These are phyloP conservation scores for Fomes fomentarius DNA, from an alignment of 1,284 basidiomycete species.

Conservation along the genomic window DNA sequence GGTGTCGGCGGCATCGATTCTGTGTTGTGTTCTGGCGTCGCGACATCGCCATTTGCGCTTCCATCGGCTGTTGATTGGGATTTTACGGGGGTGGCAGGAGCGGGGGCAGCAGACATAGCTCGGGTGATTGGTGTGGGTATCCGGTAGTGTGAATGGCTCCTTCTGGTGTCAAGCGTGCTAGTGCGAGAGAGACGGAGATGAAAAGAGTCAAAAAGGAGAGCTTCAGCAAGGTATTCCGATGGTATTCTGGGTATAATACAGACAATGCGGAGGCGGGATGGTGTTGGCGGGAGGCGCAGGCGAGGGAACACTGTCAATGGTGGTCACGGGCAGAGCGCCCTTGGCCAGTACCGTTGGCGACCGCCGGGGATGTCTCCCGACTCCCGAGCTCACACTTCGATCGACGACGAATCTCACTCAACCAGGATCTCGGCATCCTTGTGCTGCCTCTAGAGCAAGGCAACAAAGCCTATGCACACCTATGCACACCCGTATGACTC, in stretches of 20 bases:
- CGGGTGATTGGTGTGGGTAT: constrained; percentile 20
- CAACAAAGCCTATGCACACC: too few relatives aligned
- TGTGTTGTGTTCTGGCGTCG: constrained; percentile 4
- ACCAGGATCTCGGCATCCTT: not conserved
- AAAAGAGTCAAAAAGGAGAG: constrained; percentile 7
- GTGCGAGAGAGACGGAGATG: not conserved
- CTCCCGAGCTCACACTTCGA: too few relatives aligned
- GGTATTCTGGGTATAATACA: constrained; percentile 25
- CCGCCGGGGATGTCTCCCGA: constrained; percentile 1
- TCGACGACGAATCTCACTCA: not conserved
- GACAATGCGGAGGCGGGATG: constrained; percentile 8
- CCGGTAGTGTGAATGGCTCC: not conserved
- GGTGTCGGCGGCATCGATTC: constrained; percentile 24
- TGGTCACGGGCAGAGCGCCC: constrained; percentile 21
- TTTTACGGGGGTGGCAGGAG: not conserved
- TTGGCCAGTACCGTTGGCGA: not conserved
- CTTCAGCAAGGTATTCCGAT: constrained; percentile 6
- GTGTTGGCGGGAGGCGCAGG: not conserved
- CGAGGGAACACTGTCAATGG: constrained; percentile 8
- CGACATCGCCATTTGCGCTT: not conserved
- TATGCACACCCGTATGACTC: too few relatives aligned
- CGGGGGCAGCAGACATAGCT: constrained; percentile 19
- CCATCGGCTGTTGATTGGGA: constrained; percentile 1
- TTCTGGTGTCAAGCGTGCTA: not conserved
- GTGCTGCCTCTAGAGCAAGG: too few relatives aligned